phyloP scores from a whole-genome alignment of 2,329 filamentous ascomycete species.

The Parafenestella ontariensis region DNA sequence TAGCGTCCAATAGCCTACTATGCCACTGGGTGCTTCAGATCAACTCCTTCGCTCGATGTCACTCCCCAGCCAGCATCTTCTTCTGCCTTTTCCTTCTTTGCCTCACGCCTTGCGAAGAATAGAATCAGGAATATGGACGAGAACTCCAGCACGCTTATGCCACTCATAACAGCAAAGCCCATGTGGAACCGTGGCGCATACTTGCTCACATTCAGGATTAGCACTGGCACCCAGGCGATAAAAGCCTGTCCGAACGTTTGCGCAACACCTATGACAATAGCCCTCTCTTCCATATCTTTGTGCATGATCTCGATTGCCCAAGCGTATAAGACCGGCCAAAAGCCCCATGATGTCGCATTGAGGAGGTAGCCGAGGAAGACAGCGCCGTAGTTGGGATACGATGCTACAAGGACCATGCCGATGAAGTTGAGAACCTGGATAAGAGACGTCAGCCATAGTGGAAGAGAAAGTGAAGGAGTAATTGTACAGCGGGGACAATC shows the following conservation, averaged over 20 bases:
- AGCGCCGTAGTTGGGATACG: slow-evolving; percentile 20
- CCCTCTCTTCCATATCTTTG: slow-evolving; percentile 53
- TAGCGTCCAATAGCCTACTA: neutral
- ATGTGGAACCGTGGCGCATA: slow-evolving; percentile 16
- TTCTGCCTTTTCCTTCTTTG: slow-evolving; percentile 1
- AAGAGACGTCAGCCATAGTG: neutral
- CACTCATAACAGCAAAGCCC: slow-evolving; percentile 15
- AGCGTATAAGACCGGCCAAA: slow-evolving; percentile 23
- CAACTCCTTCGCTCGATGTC: neutral
- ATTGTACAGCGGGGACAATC: slow-evolving; percentile 12
- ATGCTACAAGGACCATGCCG: slow-evolving; percentile 17
- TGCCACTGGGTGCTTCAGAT: neutral
- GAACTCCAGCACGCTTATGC: slow-evolving; percentile 14
- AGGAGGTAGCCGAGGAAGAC: slow-evolving; percentile 23
- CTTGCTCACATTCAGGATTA: slow-evolving; percentile 17
- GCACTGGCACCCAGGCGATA: slow-evolving; percentile 51
- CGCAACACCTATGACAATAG: slow-evolving; percentile 55
- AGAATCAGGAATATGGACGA: slow-evolving; percentile 9
- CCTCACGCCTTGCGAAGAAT: slow-evolving; percentile 9
- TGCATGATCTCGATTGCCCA: slow-evolving; percentile 58
- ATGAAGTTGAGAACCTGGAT: slow-evolving; percentile 12
- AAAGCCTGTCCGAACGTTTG: slow-evolving; percentile 55
- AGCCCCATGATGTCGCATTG: slow-evolving; percentile 17
- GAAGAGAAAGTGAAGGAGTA: neutral
- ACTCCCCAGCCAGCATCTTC: neutral